phyloP scores from a whole-genome alignment of 495 filamentous ascomycete genomes.

The Mytilinidion resinicola region DNA sequence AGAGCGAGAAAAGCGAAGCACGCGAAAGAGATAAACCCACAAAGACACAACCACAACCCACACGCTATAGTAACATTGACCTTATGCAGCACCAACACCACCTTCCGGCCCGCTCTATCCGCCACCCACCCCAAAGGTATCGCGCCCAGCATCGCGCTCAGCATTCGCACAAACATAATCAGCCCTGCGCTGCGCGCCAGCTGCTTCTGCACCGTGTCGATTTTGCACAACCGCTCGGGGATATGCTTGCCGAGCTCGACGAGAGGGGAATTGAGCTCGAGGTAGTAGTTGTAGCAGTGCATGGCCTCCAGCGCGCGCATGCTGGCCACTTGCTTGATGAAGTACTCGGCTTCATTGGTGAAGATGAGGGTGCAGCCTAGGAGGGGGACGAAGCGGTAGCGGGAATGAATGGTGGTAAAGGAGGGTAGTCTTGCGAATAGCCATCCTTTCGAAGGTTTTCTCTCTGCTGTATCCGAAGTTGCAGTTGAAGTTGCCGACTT shows the following conservation, averaged over 20 bases:
- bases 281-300: slow-evolving; percentile 1
- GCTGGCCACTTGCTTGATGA: background rate
- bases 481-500: no score
- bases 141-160: background rate
- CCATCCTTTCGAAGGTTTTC: no score
- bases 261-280: background rate
- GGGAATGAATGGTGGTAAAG: background rate
- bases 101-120: background rate
- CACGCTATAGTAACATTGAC: background rate
- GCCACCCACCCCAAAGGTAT: background rate
- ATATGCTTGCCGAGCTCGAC: slow-evolving; percentile 4
- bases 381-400: background rate
- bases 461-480: no score
- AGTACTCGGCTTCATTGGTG: slow-evolving; percentile 4
- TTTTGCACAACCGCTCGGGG: background rate
- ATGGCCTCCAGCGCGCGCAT: slow-evolving; percentile 3
- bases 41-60: background rate
- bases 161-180: background rate
- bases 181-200: background rate
- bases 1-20: no score
- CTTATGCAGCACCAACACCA: background rate
- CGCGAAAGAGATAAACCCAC: background rate
- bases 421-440: background rate
- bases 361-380: slow-evolving; percentile 1
- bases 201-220: background rate